Base-by-base conservation (phyloP, 1,284 basidiomycete species). In the Cutaneotrichosporon sp. region DNA sequence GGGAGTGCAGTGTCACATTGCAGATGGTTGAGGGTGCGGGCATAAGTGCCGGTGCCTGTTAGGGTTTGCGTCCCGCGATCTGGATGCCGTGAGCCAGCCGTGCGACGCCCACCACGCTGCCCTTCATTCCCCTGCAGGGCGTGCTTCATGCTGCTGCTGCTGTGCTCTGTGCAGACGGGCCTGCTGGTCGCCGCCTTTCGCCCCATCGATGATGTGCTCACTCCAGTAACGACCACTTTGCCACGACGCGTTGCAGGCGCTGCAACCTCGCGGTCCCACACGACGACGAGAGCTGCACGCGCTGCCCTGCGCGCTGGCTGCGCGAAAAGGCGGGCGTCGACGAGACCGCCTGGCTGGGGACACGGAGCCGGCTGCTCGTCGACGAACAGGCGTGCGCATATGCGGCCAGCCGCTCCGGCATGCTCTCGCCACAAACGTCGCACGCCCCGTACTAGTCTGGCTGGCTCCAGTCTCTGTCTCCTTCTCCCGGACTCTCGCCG, bases 211-310 rank as follows among this genome's bases (percentile, higher is more conserved):
- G 16, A 16, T 31, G 47, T 51, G n/a, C 29, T n/a, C 16, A 20
- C 50, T 14, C 5, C 51, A 53, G 51, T 6, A 38, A 22, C 34
- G 34, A 38, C 20, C 33, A 22, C 51, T 53, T 53, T 18, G 33
- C 29, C 22, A 34, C 33, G 14, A 53, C 51, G 13, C 51, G 20
- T 13, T 53, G 51, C 34, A 20, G 20, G 13, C 33, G 51, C 22
- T 53, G 51, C 51, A 24, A 38, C n/a, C 51, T 38, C 33, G 22
- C 34, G 4, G 20, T 53, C 34, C 9, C 22, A 13, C 51, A 53
- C 51, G 51, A 53, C 24, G 51, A 53, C 51, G 51, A 53, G 51
- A 38, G 33, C 14, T 53, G 51, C 22, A 53, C 13, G 1, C 51
- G 51, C 22, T 53, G 51, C 22, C 51, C 51, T 2, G 34, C 51